A percentile compares a stretch with the other conserved stretches of the same genome.
phyloP scores from a whole-genome alignment of 257 asterid species.

The Vinca minor region DNA sequence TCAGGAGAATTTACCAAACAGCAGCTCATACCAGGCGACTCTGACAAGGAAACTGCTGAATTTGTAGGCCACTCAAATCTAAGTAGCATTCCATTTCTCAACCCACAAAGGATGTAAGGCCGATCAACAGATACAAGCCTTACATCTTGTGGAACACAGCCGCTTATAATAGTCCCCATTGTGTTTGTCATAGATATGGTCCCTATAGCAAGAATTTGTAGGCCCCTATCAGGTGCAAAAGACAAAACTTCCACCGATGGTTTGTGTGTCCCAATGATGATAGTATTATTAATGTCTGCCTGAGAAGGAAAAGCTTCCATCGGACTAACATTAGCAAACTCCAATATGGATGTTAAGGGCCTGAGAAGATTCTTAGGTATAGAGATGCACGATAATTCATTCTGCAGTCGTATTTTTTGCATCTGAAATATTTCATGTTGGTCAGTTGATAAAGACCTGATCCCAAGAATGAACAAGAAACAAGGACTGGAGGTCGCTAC shows the following conservation, averaged over 20 bases:
- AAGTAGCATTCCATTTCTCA: slow-evolving; percentile 97
- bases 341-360: slow-evolving; percentile 26
- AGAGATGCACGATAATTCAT: slow-evolving; percentile 84
- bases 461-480: slow-evolving; percentile 64
- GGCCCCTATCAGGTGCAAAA: slow-evolving; percentile 53
- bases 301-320: slow-evolving; percentile 26
- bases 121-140: slow-evolving; percentile 85
- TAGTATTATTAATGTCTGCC: slow-evolving; percentile 33
- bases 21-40: slow-evolving; percentile 33
- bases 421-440: slow-evolving; percentile 56
- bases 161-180: slow-evolving; percentile 66
- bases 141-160: slow-evolving; percentile 91
- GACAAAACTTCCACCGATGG: slow-evolving; percentile 92
- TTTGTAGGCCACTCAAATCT: slow-evolving; percentile 94
- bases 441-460: slow-evolving; percentile 38
- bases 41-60: slow-evolving; percentile 29
- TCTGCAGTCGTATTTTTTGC: slow-evolving; percentile 67
- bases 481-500: slow-evolving; percentile 85
- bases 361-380: slow-evolving; percentile 49
- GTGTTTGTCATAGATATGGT: slow-evolving; percentile 61
- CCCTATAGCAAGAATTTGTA: slow-evolving; percentile 66
- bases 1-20: slow-evolving; percentile 35
- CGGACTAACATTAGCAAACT: slow-evolving; percentile 26
- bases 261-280: slow-evolving; percentile 85
- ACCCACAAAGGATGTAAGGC: slow-evolving; percentile 77